These are phyloP conservation scores for Chlamydomonas incerta DNA, from an alignment of 139 green algal species.

Conservation along the genomic window DNA sequence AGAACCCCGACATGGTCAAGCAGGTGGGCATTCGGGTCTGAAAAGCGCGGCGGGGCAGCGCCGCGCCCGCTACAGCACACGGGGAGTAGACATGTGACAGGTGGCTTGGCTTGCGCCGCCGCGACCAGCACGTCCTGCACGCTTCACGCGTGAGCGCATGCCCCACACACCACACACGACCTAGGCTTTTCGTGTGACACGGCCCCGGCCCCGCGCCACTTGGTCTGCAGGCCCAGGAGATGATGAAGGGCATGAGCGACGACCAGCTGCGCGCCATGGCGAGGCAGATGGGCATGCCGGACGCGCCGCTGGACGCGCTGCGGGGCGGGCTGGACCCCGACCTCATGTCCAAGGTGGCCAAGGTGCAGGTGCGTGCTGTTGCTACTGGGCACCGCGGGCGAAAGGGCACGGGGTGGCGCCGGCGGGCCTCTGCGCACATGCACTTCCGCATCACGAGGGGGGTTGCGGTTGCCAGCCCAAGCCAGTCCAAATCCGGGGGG, in stretches of 20 bases:
- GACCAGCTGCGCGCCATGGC: constrained; percentile 31
- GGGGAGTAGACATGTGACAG: too few species aligned
- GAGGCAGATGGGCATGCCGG: neutral
- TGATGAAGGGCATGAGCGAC: constrained; percentile 57
- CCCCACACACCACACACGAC: too few species aligned
- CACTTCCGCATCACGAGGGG: too few species aligned
- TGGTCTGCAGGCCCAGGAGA: constrained; percentile 44
- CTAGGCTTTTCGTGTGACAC: neutral
- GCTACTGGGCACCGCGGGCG: too few species aligned
- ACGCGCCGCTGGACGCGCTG: neutral
- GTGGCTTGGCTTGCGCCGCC: too few species aligned
- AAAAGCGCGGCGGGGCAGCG: too few species aligned
- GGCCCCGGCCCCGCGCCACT: neutral
- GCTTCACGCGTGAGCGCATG: neutral
- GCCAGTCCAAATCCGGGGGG: too few species aligned
- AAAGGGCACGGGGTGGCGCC: too few species aligned
- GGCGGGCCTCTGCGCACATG: too few species aligned
- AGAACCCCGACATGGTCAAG: constrained; percentile 58
- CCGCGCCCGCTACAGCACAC: too few species aligned
- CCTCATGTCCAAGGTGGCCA: constrained; percentile 34
- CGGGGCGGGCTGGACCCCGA: constrained; percentile 21
- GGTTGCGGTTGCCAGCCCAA: too few species aligned
- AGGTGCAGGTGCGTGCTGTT: constrained; percentile 42
- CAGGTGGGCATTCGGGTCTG: constrained; percentile 26
- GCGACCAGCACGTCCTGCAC: too few species aligned